phyloP scores from a whole-genome alignment of 1,139 yeast species.

The Magnusiomyces suaveolens region DNA sequence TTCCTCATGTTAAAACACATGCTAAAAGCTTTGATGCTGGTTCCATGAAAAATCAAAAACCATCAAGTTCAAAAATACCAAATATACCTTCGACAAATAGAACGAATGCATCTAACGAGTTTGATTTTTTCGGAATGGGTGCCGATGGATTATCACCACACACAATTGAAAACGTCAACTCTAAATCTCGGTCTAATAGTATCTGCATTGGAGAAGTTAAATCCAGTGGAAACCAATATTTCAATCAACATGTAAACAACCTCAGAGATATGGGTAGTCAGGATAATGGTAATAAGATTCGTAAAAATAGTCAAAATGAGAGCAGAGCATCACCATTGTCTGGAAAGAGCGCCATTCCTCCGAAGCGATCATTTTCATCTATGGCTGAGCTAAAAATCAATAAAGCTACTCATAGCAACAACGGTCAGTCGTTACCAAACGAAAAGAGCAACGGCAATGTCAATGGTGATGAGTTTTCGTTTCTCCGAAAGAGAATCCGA shows the following conservation, averaged over 20 bases:
- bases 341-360: background rate
- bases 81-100: no score
- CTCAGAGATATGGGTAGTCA: no score
- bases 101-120: no score
- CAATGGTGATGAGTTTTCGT: conserved; percentile 8
- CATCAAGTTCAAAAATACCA: no score
- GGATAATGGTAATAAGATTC: no score
- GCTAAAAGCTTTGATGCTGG: background rate
- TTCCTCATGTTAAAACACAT: background rate
- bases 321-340: background rate
- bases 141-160: background rate
- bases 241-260: no score
- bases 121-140: background rate
- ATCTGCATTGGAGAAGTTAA: background rate
- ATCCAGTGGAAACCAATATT: background rate
- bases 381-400: background rate
- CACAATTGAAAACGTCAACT: background rate
- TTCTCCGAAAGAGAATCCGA: conserved; percentile 25
- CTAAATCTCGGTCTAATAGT: background rate
- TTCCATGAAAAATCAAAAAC: no score
- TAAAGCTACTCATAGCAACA: background rate
- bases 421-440: no score
- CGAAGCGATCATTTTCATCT: background rate
- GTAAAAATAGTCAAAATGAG: no score
- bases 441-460: background rate